Conservation (phyloP, 2,329 filamentous ascomycete species). For the Zymoseptoria crescenta region DNA sequence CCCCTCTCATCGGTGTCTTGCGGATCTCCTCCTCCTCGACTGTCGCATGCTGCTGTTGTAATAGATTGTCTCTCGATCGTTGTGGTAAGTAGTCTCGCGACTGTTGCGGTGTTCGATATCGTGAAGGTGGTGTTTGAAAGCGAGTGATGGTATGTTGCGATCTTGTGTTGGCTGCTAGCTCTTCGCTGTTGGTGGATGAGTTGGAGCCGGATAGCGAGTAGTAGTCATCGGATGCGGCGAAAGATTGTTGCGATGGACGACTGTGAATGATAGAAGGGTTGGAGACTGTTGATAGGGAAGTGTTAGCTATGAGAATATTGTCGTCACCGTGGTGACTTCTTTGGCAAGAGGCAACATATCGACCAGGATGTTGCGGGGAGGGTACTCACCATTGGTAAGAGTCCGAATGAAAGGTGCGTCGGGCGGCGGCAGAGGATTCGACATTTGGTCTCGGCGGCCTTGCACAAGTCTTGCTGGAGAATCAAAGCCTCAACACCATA, state of each 20-base stretch:
- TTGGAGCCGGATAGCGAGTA: slow-evolving; percentile 40
- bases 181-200: slow-evolving; percentile 28
- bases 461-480: not conserved
- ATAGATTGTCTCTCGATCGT: slow-evolving; percentile 4
- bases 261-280: slow-evolving; percentile 25
- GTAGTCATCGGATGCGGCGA: slow-evolving; percentile 45
- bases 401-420: not conserved
- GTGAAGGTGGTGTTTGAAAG: slow-evolving; percentile 28
- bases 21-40: slow-evolving; percentile 19
- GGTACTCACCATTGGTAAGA: not conserved
- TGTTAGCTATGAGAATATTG: not conserved
- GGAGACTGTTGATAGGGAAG: slow-evolving; percentile 17
- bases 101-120: slow-evolving; percentile 29
- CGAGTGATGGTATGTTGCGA: slow-evolving; percentile 23
- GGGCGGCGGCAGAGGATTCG: not conserved
- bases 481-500: not conserved
- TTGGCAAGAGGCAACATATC: not conserved
- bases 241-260: slow-evolving; percentile 38
- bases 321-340: not conserved
- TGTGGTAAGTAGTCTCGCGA: slow-evolving; percentile 19
- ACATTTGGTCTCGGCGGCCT: not conserved
- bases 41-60: slow-evolving; percentile 10
- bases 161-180: slow-evolving; percentile 16
- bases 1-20: slow-evolving; percentile 29
- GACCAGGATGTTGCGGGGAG: not conserved